Evolutionary conservation across 169 alveolate species (phyloP).

Genomic region (Plasmodium blacklocki): DNA sequence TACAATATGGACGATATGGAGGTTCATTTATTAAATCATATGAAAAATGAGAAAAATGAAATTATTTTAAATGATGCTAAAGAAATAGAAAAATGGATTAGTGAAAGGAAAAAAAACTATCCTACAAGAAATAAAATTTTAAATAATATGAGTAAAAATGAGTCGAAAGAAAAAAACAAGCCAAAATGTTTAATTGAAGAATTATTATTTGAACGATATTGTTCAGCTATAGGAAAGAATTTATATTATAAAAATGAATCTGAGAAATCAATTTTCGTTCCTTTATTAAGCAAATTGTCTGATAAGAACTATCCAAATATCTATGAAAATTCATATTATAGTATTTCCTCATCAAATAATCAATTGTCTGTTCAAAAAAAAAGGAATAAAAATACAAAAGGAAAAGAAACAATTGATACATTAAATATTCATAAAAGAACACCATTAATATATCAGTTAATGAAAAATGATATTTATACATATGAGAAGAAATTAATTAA

Average conservation of each 20-base stretch:
- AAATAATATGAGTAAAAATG: slow-evolving; percentile 12
- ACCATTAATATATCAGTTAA: slow-evolving; percentile 70
- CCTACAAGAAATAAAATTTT: slow-evolving; percentile 48
- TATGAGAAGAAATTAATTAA: slow-evolving; percentile 60
- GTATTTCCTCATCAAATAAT: not conserved
- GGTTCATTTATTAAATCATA: slow-evolving; percentile 66
- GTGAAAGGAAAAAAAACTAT: slow-evolving; percentile 68
- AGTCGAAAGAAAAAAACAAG: slow-evolving; percentile 40
- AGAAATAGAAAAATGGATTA: slow-evolving; percentile 71
- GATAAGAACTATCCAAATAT: slow-evolving; percentile 18
- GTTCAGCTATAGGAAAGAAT: slow-evolving; percentile 53
- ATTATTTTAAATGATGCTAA: slow-evolving; percentile 34
- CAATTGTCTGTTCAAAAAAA: not conserved
- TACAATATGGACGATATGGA: slow-evolving; percentile 46
- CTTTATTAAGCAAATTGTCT: slow-evolving; percentile 21
- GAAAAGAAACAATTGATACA: slow-evolving; percentile 23
- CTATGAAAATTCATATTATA: slow-evolving; percentile 45
- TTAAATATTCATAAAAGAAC: slow-evolving; percentile 61
- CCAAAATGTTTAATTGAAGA: slow-evolving; percentile 72
- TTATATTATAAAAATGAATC: slow-evolving; percentile 27
- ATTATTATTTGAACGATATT: slow-evolving; percentile 66
- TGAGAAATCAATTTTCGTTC: slow-evolving; percentile 66
- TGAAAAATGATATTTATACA: slow-evolving; percentile 65
- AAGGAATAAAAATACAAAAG: not conserved
- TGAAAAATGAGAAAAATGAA: slow-evolving; percentile 67